phyloP scores from a whole-genome alignment of 495 filamentous ascomycete genomes.

The Aspergillus cristatus region DNA sequence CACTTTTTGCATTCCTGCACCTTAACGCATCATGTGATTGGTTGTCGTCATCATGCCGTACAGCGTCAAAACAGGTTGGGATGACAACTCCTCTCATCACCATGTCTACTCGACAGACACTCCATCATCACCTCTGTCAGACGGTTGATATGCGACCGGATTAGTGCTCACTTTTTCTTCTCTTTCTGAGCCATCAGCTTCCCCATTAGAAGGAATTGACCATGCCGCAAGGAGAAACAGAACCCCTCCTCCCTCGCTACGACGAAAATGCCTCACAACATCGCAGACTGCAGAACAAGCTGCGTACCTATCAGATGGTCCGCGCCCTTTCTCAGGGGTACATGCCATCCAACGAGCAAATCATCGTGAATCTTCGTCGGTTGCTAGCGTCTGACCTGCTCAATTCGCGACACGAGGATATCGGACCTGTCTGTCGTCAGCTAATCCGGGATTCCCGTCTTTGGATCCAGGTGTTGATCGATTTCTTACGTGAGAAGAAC shows the following conservation, averaged over 20 bases:
- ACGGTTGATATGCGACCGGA: not conserved
- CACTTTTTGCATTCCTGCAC: no score
- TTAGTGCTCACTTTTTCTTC: no score
- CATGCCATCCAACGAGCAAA: conserved; percentile 86
- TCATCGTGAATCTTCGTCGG: conserved; percentile 71
- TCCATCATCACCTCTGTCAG: not conserved
- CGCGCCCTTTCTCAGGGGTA: conserved; percentile 76
- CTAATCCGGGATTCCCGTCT: conserved; percentile 63
- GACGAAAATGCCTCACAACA: conserved; percentile 73
- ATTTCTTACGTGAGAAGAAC: conserved; percentile 74
- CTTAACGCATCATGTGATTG: not conserved
- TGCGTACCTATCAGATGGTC: conserved; percentile 88
- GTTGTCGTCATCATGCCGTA: not conserved
- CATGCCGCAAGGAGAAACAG: conserved; percentile 52
- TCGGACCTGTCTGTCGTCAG: conserved; percentile 67
- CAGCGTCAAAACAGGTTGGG: not conserved
- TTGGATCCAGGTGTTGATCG: conserved; percentile 66
- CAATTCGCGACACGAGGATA: conserved; percentile 62
- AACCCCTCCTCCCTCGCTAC: conserved; percentile 79
- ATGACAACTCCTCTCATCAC: not conserved
- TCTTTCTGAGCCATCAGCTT: not conserved
- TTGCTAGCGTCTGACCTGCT: conserved; percentile 69
- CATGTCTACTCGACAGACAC: not conserved
- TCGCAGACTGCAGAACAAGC: conserved; percentile 67
- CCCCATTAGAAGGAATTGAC: not conserved